Evolutionary conservation across 805 yeast species (phyloP), one percentile per base, ranked within the genome.

Genomic region (Sungouiozyma intestinalis): DNA sequence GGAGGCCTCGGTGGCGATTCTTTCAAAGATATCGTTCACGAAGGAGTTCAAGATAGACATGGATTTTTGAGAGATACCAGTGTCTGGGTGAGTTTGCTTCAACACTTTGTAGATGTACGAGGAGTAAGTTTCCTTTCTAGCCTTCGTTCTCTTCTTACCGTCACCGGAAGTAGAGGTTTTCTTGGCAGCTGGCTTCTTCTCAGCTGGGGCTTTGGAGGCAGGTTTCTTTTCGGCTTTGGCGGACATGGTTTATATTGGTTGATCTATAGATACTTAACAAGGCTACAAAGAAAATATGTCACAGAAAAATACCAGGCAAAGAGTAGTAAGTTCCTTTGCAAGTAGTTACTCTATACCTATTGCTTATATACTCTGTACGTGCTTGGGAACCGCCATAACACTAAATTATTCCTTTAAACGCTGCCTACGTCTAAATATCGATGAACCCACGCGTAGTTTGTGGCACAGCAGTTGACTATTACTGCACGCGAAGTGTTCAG

Each of bases 11-110:
- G 88, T 72, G 59, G 97, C 97, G 61, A 90, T 84, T 77, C 97
- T 88, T 77, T 88, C 97, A 66, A 88, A 90, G 66, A 88, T 86
- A 72, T 90, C 97, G 74, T 87, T 88, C 58, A 90, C 97, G 60
- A 90, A 90, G 35, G 97, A 90, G 84, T 90, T 90, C 90, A 90
- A 81, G 69, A 90, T 90, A 54, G 95, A 86, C 95, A 90, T 90
- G 53, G 97, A 95, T 68, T 86, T 85, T 73, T 87, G 95, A 59
- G 97, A 88, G 67, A 90, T 90, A 85, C 97, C 97, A 51, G 97
- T 90, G 69, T 90, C 97, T 70, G 97, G 97, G 73, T 90, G 97
- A 50, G 97, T 88, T 78, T 90, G 97, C 74, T 88, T 88, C 68
- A 90, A 82, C 56, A 88, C 97, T 74, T 90, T 90, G 92, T 88